Evolutionary conservation across 164 flowering plant species (phyloP).

Genomic region (Vitis cinerea): DNA sequence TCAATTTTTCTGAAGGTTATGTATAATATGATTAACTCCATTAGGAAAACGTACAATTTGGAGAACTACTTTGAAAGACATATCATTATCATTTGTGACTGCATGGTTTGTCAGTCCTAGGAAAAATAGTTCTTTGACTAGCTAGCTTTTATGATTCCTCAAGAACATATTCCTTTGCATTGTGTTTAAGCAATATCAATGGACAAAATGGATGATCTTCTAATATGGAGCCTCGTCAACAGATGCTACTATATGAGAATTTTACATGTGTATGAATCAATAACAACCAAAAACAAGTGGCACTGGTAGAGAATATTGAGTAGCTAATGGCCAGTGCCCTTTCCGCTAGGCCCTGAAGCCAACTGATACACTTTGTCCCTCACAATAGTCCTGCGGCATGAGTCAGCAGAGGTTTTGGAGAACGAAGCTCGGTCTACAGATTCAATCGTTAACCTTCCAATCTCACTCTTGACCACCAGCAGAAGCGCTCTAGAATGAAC

Average conservation of each 20-base stretch:
- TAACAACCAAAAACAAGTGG: neutral
- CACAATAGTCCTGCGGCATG: neutral
- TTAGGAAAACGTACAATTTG: too few species aligned
- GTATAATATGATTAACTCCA: too few species aligned
- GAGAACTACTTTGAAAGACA: too few species aligned
- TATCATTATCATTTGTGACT: too few species aligned
- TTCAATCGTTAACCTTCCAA: neutral
- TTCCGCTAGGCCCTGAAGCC: conserved; percentile 31
- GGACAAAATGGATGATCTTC: too few species aligned
- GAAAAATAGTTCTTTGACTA: too few species aligned
- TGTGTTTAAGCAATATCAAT: too few species aligned
- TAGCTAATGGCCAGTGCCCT: conserved; percentile 27
- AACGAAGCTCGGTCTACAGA: neutral
- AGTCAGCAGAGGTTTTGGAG: neutral
- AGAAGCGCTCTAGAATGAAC: conserved; percentile 11
- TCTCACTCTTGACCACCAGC: neutral
- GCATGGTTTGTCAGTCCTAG: too few species aligned
- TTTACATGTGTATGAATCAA: neutral
- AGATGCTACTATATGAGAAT: neutral
- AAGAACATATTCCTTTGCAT: too few species aligned
- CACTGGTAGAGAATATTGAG: neutral
- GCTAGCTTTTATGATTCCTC: too few species aligned
- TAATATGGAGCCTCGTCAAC: too few species aligned
- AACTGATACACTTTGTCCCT: conserved; percentile 1
- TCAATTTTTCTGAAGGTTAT: too few species aligned